Evolutionary conservation across 257 asterid species (phyloP).

Genomic region (Jacaranda copaia): DNA sequence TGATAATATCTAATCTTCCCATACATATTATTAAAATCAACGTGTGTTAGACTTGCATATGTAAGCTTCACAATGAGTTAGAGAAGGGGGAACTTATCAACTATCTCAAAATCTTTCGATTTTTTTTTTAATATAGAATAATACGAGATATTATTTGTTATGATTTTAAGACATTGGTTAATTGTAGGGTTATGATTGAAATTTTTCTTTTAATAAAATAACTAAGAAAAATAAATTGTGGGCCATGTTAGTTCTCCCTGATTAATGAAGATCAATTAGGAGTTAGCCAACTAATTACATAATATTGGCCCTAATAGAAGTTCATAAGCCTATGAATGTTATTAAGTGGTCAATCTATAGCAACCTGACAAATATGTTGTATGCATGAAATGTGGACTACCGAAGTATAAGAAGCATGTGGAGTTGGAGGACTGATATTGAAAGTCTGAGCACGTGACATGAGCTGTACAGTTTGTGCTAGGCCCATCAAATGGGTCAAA

Average conservation of each 20-base stretch:
- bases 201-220: background rate
- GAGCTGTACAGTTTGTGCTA: constrained; percentile 57
- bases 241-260: background rate
- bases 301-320: no score
- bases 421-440: constrained; percentile 36
- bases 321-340: background rate
- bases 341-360: background rate
- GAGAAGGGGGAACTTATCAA: no score
- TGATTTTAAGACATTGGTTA: no score
- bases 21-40: no score
- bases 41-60: no score
- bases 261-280: background rate
- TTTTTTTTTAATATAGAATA: no score
- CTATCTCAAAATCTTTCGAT: no score
- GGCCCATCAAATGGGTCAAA: constrained; percentile 64
- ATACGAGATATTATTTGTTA: no score
- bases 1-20: no score
- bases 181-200: background rate
- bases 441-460: constrained; percentile 61
- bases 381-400: background rate
- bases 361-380: no score
- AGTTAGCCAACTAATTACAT: no score
- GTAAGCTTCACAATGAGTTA: no score
- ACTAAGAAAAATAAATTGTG: background rate
- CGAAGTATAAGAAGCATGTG: background rate